Evolutionary conservation across 352 stramenopile species (phyloP).

Genomic region (Thraustotheca clavata): DNA sequence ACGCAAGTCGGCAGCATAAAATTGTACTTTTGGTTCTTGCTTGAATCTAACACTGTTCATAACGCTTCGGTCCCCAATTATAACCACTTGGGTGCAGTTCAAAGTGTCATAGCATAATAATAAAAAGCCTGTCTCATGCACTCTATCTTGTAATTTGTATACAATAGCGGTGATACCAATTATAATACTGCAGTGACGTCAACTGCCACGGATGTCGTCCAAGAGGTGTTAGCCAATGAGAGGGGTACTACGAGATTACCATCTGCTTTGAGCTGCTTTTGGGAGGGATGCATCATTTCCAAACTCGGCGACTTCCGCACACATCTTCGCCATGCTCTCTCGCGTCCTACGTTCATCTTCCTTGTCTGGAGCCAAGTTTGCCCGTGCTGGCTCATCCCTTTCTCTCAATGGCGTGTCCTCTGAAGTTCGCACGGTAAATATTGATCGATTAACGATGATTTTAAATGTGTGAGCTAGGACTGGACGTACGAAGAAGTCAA

Average conservation of each 20-base stretch:
- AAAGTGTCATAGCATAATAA: neutral
- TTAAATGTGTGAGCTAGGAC: slow-evolving; percentile 44
- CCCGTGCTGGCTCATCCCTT: slow-evolving; percentile 29
- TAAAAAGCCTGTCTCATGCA: neutral
- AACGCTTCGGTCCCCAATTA: neutral
- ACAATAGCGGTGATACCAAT: neutral
- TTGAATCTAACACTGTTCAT: neutral
- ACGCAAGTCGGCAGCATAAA: too few relatives aligned
- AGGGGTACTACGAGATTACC: neutral
- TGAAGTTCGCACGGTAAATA: slow-evolving; percentile 44
- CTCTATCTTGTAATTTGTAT: slow-evolving; percentile 7
- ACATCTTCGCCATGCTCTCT: slow-evolving; percentile 15
- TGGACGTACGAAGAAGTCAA: slow-evolving; percentile 95
- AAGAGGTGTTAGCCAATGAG: neutral
- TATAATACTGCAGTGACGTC: neutral
- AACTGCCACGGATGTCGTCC: neutral
- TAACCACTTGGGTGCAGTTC: neutral
- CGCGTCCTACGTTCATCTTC: neutral
- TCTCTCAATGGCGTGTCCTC: slow-evolving; percentile 55
- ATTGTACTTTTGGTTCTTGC: too few relatives aligned
- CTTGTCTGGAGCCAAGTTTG: neutral
- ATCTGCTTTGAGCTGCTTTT: neutral
- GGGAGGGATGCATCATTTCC: neutral
- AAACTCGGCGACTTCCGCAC: slow-evolving; percentile 9
- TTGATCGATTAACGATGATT: too few relatives aligned